Percentiles rank a stretch among this genome's conserved stretches.
Conservation (phyloP, 2,329 filamentous ascomycete species). For the Coleophoma eucalyptorum region DNA sequence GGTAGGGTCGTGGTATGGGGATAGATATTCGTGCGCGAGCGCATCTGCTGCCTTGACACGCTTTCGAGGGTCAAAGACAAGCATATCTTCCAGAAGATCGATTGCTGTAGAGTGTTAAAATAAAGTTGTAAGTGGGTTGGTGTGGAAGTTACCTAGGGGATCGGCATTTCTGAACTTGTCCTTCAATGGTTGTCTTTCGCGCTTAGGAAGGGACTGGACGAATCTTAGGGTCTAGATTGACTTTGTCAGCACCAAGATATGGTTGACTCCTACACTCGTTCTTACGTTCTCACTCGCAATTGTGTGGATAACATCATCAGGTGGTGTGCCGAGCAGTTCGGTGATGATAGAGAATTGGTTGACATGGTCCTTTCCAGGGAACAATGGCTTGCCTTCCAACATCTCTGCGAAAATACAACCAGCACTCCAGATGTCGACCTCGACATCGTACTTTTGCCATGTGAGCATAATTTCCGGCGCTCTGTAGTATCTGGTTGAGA, state of each 20-base stretch:
- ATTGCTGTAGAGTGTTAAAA: constrained; percentile 57
- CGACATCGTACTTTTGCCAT: constrained; percentile 99
- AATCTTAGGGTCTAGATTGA: constrained; percentile 78
- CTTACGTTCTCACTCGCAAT: constrained; percentile 97
- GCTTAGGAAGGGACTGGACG: constrained; percentile 93
- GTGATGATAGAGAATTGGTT: constrained; percentile 99
- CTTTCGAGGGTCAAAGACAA: constrained; percentile 98
- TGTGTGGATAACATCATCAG: constrained; percentile 96
- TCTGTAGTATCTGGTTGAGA: constrained; percentile 97
- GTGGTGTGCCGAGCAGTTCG: constrained; percentile 90
- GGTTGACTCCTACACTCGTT: constrained; percentile 3
- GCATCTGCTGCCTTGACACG: constrained; percentile 84
- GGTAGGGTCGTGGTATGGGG: constrained; percentile 94
- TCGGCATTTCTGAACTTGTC: constrained; percentile 97
- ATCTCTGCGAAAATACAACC: constrained; percentile 99
- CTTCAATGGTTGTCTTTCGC: constrained; percentile 80
- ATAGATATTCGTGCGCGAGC: constrained; percentile 87
- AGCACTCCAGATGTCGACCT: constrained; percentile 99
- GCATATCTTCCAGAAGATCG: constrained; percentile 91
- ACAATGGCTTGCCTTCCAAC: constrained; percentile 96
- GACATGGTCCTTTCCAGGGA: constrained; percentile 98
- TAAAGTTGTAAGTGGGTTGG: constrained; percentile 7
- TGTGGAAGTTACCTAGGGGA: constrained; percentile 59
- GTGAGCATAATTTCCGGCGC: constrained; percentile 99
- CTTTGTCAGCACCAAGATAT: no score